These are phyloP conservation scores for Hymenoscyphus infarciens DNA, from an alignment of 2,329 filamentous ascomycete genomes.

Conservation along the genomic window DNA sequence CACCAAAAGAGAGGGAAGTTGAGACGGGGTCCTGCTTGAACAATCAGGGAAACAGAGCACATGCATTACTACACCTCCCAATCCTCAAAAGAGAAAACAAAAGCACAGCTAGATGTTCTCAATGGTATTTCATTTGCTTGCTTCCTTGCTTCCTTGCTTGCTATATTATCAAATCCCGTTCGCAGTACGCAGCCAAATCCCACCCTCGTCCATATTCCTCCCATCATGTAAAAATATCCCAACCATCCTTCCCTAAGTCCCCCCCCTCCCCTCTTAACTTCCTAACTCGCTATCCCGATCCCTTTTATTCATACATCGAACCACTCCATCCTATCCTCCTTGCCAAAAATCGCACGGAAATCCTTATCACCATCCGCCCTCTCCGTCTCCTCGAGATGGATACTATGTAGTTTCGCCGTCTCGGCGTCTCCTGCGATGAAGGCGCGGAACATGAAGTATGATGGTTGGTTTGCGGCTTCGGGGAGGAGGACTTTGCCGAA, in stretches of 20 bases:
- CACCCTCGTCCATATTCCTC: neutral
- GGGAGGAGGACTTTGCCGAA: conserved; percentile 49
- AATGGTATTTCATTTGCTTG: neutral
- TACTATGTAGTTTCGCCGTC: conserved; percentile 42
- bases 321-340: conserved; percentile 49
- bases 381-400: conserved; percentile 44
- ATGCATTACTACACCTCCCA: too few species aligned
- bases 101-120: neutral
- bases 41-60: too few species aligned
- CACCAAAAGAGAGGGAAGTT: too few species aligned
- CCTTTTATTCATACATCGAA: conserved; percentile 44
- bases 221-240: neutral
- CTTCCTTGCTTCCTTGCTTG: too few species aligned
- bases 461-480: conserved; percentile 31
- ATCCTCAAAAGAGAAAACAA: neutral
- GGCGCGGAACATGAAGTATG: conserved; percentile 47
- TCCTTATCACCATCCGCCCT: conserved; percentile 41
- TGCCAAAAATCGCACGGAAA: conserved; percentile 46
- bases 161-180: too few species aligned
- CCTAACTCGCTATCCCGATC: neutral
- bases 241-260: neutral
- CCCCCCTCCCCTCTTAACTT: neutral
- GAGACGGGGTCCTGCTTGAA: too few species aligned
- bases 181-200: neutral
- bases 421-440: conserved; percentile 43